A percentile compares a stretch with the other conserved stretches of the same genome.
Conservation (phyloP, 1,284 basidiomycete species). For the Trametes polyzona region DNA sequence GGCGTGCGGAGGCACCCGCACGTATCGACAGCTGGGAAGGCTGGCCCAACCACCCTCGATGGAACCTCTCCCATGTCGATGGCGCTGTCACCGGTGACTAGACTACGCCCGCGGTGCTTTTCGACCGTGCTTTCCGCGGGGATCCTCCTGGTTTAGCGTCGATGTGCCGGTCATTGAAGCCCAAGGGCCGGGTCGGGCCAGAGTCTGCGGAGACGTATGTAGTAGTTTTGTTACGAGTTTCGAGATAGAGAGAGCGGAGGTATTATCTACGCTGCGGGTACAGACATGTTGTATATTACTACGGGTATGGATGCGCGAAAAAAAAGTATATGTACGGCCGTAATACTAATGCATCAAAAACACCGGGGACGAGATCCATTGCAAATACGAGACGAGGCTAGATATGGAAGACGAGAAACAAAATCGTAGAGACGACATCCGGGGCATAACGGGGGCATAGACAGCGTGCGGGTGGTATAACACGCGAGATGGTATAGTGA, state of each 20-base stretch:
- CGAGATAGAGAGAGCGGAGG: too few relatives aligned
- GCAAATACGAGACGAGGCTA: too few relatives aligned
- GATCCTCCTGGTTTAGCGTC: not conserved
- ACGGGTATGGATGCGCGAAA: constrained; percentile 22
- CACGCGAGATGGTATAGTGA: constrained; percentile 16
- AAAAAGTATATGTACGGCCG: constrained; percentile 19
- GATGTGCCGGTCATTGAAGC: too few relatives aligned
- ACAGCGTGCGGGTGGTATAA: constrained; percentile 18
- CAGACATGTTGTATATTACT: constrained; percentile 23
- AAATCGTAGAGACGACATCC: constrained; percentile 3
- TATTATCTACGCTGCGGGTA: constrained; percentile 19
- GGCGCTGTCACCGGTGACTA: constrained; percentile 12
- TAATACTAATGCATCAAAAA: constrained; percentile 25
- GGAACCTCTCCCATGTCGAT: constrained; percentile 1
- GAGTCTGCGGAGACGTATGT: not conserved
- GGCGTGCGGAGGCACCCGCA: not conserved
- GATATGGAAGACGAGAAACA: too few relatives aligned
- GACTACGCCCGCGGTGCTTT: constrained; percentile 2
- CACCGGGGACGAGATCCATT: not conserved
- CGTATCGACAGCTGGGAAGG: not conserved
- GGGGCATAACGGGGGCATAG: constrained; percentile 13
- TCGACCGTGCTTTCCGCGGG: not conserved
- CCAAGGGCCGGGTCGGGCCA: too few relatives aligned
- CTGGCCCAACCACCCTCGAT: not conserved
- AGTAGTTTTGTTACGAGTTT: not conserved